Base-by-base conservation (phyloP, 441 rosid species). In the Syzygium syzygioides region DNA sequence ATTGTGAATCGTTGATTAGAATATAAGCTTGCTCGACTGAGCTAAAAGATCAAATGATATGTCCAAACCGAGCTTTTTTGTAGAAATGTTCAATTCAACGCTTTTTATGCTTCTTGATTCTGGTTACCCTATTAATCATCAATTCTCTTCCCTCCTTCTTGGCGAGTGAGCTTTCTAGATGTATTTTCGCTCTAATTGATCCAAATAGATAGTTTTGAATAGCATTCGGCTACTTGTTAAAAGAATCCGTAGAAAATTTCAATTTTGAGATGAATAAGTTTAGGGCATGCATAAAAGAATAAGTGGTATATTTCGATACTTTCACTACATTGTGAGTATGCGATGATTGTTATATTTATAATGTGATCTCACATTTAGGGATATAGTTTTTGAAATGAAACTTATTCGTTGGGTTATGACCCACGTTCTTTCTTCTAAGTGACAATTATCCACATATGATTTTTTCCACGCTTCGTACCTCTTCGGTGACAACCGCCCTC, bases 31-130 rank as follows among this genome's bases (percentile, higher is more conserved):
- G 2, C 50, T 20, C 26, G 20, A 37, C 0, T 37, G 26, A 71
- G 2, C 4, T 0, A 0, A 76, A 0, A 76, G 0, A 0, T 76
- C 10, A 6, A 41, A 37, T 76, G 2, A 23, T 12, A 76, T 41
- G 11, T 23, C 1, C 0, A 0, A 6, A 68, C 0, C 0, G 1
- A 41, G 1, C 6, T 7, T 6, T 68, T 57, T 37, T 23, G 0
- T 5, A 6, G 2, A 37, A 37, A 20, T 23, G 25, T 11, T 5
- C 17, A 71, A 37, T 37, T 76, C 0, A 0, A 6, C 3, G 18
- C 17, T 41, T 13, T 76, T 41, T 0, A 23, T 41, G 23, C 9
- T 45, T 7, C 4, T 37, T 76, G 52, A 3, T 41, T 12, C 0
- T 6, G 0, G 5, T 2, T 41, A 76, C 1, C 1, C 9, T 0